Evolutionary conservation across 2,329 filamentous ascomycete species (phyloP).

Genomic region (Grosmannia clavigera): DNA sequence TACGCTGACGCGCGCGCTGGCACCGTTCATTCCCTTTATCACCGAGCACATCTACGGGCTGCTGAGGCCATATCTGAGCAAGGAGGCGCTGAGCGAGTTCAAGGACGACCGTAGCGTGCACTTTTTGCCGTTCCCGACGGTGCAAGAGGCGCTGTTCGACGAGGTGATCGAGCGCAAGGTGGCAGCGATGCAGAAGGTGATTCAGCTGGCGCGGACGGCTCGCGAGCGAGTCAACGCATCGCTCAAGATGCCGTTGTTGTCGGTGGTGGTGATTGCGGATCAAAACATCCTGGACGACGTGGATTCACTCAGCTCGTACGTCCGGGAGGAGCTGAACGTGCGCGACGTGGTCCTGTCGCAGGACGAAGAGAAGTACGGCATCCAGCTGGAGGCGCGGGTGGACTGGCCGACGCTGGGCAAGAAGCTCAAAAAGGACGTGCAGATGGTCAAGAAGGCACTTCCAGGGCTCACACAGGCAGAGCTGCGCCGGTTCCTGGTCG

Average conservation of each 20-base stretch:
- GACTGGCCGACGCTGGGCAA: slow-evolving; percentile 94
- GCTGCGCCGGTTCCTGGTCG: slow-evolving; percentile 64
- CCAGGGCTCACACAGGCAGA: slow-evolving; percentile 67
- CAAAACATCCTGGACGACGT: slow-evolving; percentile 77
- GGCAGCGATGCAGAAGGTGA: slow-evolving; percentile 85
- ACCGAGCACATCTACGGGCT: slow-evolving; percentile 88
- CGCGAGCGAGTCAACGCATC: slow-evolving; percentile 75
- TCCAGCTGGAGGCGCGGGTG: slow-evolving; percentile 78
- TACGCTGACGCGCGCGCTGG: slow-evolving; percentile 75
- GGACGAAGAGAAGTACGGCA: slow-evolving; percentile 83
- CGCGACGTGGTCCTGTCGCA: slow-evolving; percentile 71
- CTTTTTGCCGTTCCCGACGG: slow-evolving; percentile 82
- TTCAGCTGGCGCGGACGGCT: slow-evolving; percentile 77
- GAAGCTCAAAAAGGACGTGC: slow-evolving; percentile 92
- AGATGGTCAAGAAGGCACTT: slow-evolving; percentile 81
- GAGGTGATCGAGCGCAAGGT: slow-evolving; percentile 76
- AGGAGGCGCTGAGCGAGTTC: slow-evolving; percentile 42
- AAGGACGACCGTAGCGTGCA: slow-evolving; percentile 79
- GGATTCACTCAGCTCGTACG: slow-evolving; percentile 73
- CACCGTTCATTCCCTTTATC: slow-evolving; percentile 91
- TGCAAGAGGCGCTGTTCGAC: slow-evolving; percentile 80
- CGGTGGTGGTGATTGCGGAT: slow-evolving; percentile 80
- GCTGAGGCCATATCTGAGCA: slow-evolving; percentile 69
- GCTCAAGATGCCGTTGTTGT: slow-evolving; percentile 83
- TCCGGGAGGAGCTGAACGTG: slow-evolving; percentile 84